A percentile compares a stretch with the other conserved stretches of the same genome.
phyloP scores from a whole-genome alignment of 2,329 filamentous ascomycete genomes.

The Ceratocystis cubensis region DNA sequence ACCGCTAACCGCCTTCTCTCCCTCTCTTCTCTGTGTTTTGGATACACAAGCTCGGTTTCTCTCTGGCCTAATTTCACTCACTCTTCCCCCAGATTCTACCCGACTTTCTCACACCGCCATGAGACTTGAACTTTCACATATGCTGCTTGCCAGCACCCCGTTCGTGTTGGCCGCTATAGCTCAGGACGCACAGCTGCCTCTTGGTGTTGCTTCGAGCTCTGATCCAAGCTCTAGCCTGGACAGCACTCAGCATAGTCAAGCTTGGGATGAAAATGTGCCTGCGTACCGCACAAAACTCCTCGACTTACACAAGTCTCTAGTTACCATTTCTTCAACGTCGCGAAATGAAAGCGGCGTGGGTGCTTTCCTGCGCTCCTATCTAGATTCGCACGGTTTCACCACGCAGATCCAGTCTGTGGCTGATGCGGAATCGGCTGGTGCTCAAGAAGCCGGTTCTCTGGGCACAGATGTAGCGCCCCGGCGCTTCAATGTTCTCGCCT shows the following conservation, averaged over 20 bases:
- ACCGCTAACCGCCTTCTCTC: too few relatives aligned
- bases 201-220: not conserved
- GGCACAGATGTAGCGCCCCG: slow-evolving; percentile 22
- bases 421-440: slow-evolving; percentile 16
- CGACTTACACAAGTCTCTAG: slow-evolving; percentile 18
- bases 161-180: not conserved
- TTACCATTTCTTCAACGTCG: slow-evolving; percentile 21
- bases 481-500: slow-evolving; percentile 70
- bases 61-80: not conserved
- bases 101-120: not conserved
- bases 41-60: not conserved
- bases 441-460: slow-evolving; percentile 19
- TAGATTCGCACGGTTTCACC: slow-evolving; percentile 38
- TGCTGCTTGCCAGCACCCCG: not conserved
- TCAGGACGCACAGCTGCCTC: not conserved
- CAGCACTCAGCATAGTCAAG: not conserved
- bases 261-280: slow-evolving; percentile 1
- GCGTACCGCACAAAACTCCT: slow-evolving; percentile 14
- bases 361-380: slow-evolving; percentile 53
- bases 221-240: not conserved
- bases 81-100: not conserved
- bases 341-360: slow-evolving; percentile 39
- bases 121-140: not conserved
- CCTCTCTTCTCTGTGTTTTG: too few relatives aligned
- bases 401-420: slow-evolving; percentile 34